Percentiles rank a stretch among this genome's conserved stretches.
phyloP scores from a whole-genome alignment of 2,329 filamentous ascomycete species.

The Dendrostoma leiphaemia region DNA sequence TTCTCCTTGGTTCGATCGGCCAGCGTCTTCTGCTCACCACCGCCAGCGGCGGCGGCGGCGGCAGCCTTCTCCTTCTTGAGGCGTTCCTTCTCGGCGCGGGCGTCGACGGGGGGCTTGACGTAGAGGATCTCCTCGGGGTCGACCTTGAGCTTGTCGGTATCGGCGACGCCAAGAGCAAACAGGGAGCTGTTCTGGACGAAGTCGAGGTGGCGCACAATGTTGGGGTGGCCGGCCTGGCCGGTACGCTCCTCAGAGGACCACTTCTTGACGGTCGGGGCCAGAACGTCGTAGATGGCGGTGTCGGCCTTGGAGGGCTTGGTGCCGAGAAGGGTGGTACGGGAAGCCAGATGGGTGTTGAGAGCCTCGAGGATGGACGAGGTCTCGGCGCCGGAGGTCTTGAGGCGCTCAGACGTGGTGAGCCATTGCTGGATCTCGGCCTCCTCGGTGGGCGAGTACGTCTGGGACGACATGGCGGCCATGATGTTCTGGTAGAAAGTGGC shows the following conservation, averaged over 20 bases:
- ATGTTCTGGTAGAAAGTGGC: constrained; percentile 34
- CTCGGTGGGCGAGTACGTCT: constrained; percentile 74
- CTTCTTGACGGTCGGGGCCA: constrained; percentile 71
- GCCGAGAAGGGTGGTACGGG: constrained; percentile 85
- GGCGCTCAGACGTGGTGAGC: constrained; percentile 73
- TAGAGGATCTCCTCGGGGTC: constrained; percentile 79
- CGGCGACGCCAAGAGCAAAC: constrained; percentile 66
- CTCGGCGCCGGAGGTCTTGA: constrained; percentile 46
- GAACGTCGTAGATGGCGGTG: constrained; percentile 74
- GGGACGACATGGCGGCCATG: constrained; percentile 65
- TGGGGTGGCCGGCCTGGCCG: constrained; percentile 82
- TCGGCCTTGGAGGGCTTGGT: constrained; percentile 87
- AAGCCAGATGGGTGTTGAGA: constrained; percentile 84
- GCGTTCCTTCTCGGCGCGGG: constrained; percentile 93
- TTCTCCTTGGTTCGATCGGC: constrained; percentile 62
- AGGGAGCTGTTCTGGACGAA: constrained; percentile 90
- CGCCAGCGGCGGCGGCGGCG: constrained; percentile 53
- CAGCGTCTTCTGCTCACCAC: constrained; percentile 46
- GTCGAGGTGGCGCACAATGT: constrained; percentile 88
- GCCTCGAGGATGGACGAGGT: constrained; percentile 68
- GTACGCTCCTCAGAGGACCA: constrained; percentile 88
- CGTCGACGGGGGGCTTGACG: constrained; percentile 83
- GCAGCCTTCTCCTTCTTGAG: constrained; percentile 94
- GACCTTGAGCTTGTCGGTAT: constrained; percentile 73
- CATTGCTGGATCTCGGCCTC: constrained; percentile 87